Evolutionary conservation across 208 protist species (phyloP), one percentile per base, ranked within the genome.

Genomic region (Blechomonas ayalai): DNA sequence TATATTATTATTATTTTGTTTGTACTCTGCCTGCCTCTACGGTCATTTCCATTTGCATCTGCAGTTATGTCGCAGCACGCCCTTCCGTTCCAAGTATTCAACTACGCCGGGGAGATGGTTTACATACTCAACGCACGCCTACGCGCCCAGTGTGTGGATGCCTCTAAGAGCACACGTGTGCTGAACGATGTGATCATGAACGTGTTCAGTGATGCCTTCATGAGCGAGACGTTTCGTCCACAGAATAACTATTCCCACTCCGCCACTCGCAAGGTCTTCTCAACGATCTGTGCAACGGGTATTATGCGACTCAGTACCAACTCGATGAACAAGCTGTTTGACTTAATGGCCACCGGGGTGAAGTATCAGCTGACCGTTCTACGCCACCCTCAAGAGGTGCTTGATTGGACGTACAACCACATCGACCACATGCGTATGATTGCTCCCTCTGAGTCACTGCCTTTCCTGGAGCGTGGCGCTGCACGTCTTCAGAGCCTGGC

Each of bases 71-170:
- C 70, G 6, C 23, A 54, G 9, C 51, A 74, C 67, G 63, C 59
- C 15, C 74, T 95, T 73, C 76, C 82, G 0, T 94, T 95, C 66
- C 54, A 94, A n/a, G 64, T 94, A 8, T 60, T 95, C 51, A 96
- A 96, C 54, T 73, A 88, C 42, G 85, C 86, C 2, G 73, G 73
- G n/a, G 91, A 97, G 66, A 95, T 96, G 90, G 61, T 96, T 6
- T 97, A 90, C 38, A 86, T 97, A 15, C 56, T 97, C 7, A 36
- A 95, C 40, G 74, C 83, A 24, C 82, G 94, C 5, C 74, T 97
- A 20, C 39, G 65, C 1, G 85, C 84, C 1, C 94, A 97, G 54
- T 56, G 62, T 7, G 73, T 96, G 12, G 39, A 67, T 8, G 8
- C 41, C 3, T 64, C 82, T 3, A 90, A 76, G 45, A 32, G 52